Evolutionary conservation across 129 eudicot species (phyloP).

Genomic region (Flaveria brownii): DNA sequence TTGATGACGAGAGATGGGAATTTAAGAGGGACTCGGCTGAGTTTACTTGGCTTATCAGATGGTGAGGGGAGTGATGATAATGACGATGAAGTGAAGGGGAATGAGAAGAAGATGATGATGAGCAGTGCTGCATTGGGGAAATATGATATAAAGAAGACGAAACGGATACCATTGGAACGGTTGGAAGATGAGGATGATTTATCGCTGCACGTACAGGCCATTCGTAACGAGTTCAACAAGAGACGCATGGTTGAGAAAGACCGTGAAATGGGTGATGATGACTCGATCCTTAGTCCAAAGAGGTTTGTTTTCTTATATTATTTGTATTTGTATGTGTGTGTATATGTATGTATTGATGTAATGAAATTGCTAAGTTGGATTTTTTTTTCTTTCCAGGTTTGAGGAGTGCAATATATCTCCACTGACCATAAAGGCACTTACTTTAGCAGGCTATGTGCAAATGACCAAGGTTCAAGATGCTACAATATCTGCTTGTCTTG

Average conservation of each 20-base stretch:
- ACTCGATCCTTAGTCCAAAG: conserved; percentile 58
- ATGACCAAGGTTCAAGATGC: conserved; percentile 95
- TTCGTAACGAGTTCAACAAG: conserved; percentile 56
- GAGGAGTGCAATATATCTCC: conserved; percentile 82
- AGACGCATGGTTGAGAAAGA: conserved; percentile 45
- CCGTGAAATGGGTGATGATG: conserved; percentile 38
- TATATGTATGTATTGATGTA: neutral
- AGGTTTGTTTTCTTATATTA: conserved; percentile 38
- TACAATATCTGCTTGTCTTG: conserved; percentile 68
- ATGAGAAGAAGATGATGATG: conserved; percentile 41
- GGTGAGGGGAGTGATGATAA: conserved; percentile 35
- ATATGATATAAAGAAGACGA: conserved; percentile 60
- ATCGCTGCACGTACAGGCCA: conserved; percentile 53
- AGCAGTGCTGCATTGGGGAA: conserved; percentile 81
- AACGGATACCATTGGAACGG: conserved; percentile 52
- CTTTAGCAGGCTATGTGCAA: conserved; percentile 82
- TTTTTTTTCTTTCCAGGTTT: conserved; percentile 55
- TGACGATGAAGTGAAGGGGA: conserved; percentile 21
- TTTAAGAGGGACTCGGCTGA: conserved; percentile 45
- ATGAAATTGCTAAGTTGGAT: neutral
- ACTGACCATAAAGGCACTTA: conserved; percentile 74
- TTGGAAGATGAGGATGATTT: conserved; percentile 66
- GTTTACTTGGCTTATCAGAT: conserved; percentile 31
- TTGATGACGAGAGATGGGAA: conserved; percentile 25
- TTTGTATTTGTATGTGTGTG: no score